Evolutionary conservation across 768 basidiomycete species (phyloP).

Genomic region (Russula abietina): DNA sequence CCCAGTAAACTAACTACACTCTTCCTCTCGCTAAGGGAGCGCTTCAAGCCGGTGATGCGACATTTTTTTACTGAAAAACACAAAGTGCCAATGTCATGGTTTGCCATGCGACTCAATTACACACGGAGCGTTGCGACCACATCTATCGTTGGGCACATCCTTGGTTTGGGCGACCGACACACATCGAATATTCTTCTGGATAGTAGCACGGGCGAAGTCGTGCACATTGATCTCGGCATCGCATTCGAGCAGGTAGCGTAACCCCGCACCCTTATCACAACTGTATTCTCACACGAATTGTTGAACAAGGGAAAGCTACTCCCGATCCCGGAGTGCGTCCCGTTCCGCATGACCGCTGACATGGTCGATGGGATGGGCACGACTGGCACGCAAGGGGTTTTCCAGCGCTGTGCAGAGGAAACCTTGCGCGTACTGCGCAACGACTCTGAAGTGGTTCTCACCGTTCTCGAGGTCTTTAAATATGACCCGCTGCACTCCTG

Average conservation of each 20-base stretch:
- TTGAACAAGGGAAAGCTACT: slow-evolving; percentile 66
- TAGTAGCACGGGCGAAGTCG: slow-evolving; percentile 71
- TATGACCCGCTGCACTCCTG: slow-evolving; percentile 93
- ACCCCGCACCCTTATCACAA: background rate
- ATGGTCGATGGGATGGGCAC: slow-evolving; percentile 92
- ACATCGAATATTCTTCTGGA: slow-evolving; percentile 89
- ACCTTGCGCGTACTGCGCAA: slow-evolving; percentile 86
- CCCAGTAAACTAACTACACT: slow-evolving; percentile 30
- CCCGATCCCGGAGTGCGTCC: slow-evolving; percentile 77
- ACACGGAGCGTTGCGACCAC: slow-evolving; percentile 89
- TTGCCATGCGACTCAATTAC: slow-evolving; percentile 83
- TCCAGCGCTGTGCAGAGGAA: slow-evolving; percentile 92
- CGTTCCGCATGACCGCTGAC: slow-evolving; percentile 91
- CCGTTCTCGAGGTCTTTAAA: slow-evolving; percentile 94
- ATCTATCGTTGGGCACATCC: slow-evolving; percentile 87
- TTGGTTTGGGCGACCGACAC: slow-evolving; percentile 93
- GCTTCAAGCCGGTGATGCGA: slow-evolving; percentile 81
- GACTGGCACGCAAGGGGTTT: slow-evolving; percentile 87
- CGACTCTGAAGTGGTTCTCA: slow-evolving; percentile 82
- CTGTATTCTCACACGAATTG: slow-evolving; percentile 3
- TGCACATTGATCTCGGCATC: slow-evolving; percentile 95
- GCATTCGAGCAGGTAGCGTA: slow-evolving; percentile 83
- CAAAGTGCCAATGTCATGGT: slow-evolving; percentile 88
- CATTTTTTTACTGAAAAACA: slow-evolving; percentile 91
- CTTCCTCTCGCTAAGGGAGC: slow-evolving; percentile 31